These are phyloP conservation scores for Talaromyces nanjingensis DNA, from an alignment of 495 filamentous ascomycete species.

Conservation along the genomic window DNA sequence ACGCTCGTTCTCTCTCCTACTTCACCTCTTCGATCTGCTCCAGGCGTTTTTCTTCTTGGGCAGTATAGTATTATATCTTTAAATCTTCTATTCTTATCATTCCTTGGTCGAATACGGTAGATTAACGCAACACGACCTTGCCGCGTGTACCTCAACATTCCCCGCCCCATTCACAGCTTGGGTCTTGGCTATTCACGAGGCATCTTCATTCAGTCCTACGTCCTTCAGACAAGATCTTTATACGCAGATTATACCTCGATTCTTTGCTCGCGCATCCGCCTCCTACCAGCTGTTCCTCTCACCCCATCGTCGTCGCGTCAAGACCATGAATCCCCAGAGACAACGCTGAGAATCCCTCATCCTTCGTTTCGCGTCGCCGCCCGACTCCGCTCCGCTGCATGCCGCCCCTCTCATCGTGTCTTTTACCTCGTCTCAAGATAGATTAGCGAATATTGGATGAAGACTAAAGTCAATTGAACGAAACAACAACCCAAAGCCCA, in stretches of 20 bases:
- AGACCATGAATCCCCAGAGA: not conserved
- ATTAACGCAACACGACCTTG: not conserved
- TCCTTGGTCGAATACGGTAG: slow-evolving; percentile 7
- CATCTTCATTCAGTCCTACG: not conserved
- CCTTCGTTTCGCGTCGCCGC: not conserved
- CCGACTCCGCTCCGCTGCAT: not conserved
- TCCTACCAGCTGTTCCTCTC: not conserved
- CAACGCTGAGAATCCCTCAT: not conserved
- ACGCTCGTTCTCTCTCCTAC: slow-evolving; percentile 2
- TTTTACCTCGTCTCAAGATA: not conserved
- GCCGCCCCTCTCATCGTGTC: not conserved
- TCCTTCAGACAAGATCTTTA: not conserved
- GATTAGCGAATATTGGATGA: not conserved
- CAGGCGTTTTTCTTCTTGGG: not conserved
- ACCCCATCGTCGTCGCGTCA: not conserved
- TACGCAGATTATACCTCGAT: not conserved
- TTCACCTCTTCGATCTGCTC: slow-evolving; percentile 5
- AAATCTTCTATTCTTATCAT: slow-evolving; percentile 2
- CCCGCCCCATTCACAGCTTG: not conserved
- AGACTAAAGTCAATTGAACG: not conserved
- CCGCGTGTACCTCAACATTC: not conserved
- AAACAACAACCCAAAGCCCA: not conserved
- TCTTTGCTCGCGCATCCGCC: not conserved
- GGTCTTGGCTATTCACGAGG: not conserved
- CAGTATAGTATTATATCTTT: not conserved